Conservation (phyloP, 306 rosid species). For the Fragaria iinumae region DNA sequence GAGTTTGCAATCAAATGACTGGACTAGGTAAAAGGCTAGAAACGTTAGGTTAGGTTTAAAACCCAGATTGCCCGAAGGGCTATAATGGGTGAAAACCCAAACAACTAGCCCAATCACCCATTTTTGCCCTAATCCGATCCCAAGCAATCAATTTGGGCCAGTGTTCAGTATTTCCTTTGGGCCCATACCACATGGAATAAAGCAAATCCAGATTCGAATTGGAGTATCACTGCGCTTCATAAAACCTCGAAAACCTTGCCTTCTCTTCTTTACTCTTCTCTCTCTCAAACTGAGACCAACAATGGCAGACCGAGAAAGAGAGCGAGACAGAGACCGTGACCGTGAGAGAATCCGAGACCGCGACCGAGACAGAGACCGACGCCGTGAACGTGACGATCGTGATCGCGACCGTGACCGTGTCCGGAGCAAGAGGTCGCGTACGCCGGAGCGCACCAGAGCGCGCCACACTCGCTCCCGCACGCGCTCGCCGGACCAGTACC, state of each 20-base stretch:
- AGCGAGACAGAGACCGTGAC: slow-evolving; percentile 29
- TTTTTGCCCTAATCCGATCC: no score
- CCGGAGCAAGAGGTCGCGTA: slow-evolving; percentile 69
- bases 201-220: not conserved
- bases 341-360: slow-evolving; percentile 40
- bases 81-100: no score
- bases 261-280: not conserved
- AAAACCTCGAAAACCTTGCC: slow-evolving; percentile 1
- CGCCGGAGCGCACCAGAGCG: slow-evolving; percentile 65
- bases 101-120: no score
- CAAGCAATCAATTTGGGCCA: not conserved
- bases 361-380: slow-evolving; percentile 40
- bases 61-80: no score
- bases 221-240: not conserved
- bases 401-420: slow-evolving; percentile 63
- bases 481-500: slow-evolving; percentile 55
- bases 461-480: slow-evolving; percentile 71
- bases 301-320: slow-evolving; percentile 53
- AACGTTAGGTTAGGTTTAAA: no score
- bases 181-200: not conserved
- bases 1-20: no score
- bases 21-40: no score
- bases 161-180: not conserved
- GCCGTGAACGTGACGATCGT: slow-evolving; percentile 44
- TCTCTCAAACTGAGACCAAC: not conserved